Conservation (phyloP, 2,329 filamentous ascomycete genomes). For the Paracoccidioides lutzii region DNA sequence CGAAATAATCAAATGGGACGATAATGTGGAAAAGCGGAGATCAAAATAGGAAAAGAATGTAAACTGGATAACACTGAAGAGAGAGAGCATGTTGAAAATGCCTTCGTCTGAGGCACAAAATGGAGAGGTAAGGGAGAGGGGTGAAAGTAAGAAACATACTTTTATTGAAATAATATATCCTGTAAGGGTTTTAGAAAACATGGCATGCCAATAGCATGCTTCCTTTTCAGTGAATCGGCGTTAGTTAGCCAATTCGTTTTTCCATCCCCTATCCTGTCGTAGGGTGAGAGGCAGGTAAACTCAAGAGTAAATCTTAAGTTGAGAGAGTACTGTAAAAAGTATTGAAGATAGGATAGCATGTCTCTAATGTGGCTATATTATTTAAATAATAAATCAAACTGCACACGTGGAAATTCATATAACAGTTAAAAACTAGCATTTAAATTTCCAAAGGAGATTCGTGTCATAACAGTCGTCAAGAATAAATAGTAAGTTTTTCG, state of each 20-base stretch:
- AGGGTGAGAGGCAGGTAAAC: no score
- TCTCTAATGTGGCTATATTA: not conserved
- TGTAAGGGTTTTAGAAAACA: not conserved
- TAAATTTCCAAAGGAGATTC: conserved; percentile 11
- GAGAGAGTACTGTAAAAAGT: no score
- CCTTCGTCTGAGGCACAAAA: not conserved
- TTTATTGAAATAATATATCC: not conserved
- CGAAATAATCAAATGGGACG: no score
- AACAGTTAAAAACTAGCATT: conserved; percentile 4
- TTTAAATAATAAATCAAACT: not conserved
- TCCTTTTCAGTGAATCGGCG: no score
- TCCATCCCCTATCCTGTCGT: no score
- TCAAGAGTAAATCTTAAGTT: no score
- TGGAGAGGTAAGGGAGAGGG: not conserved
- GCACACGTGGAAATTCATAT: not conserved
- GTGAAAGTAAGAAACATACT: not conserved
- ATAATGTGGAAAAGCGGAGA: no score
- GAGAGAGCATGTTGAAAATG: no score
- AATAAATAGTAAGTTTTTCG: conserved; percentile 3
- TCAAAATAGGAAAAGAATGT: no score
- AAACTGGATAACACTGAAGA: no score
- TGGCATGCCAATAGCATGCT: no score
- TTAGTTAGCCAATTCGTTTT: no score
- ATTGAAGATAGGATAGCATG: not conserved
- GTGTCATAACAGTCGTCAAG: conserved; percentile 15